Conservation (phyloP, 2,329 filamentous ascomycete genomes). For the Camptophora hylomeconis region DNA sequence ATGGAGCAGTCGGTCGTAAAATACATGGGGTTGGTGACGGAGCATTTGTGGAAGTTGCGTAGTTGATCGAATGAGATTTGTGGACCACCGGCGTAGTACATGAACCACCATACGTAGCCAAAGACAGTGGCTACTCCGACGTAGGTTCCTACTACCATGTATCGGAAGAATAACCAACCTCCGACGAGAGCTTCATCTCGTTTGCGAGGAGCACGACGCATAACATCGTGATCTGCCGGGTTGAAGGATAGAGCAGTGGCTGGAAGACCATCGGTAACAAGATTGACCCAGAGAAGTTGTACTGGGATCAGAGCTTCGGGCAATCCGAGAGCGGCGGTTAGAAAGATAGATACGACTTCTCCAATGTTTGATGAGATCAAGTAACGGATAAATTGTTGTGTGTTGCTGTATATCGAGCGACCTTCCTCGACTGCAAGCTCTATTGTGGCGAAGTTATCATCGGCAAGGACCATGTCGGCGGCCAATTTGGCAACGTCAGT, state of each 20-base stretch:
- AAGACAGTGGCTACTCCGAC: conserved; percentile 90
- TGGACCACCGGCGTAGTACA: conserved; percentile 82
- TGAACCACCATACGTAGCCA: conserved; percentile 99
- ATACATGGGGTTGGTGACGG: conserved; percentile 48
- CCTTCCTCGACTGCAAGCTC: conserved; percentile 93
- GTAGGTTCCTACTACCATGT: conserved; percentile 90
- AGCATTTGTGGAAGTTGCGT: conserved; percentile 88
- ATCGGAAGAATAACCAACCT: conserved; percentile 94
- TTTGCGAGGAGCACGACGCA: conserved; percentile 83
- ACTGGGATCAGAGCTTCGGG: conserved; percentile 94
- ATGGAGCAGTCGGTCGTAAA: conserved; percentile 58
- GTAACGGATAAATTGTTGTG: conserved; percentile 98
- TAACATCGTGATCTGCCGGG: conserved; percentile 94
- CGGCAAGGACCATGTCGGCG: conserved; percentile 94
- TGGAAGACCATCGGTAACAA: conserved; percentile 92
- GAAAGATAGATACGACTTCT: conserved; percentile 96
- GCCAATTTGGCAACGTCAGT: conserved; percentile 95
- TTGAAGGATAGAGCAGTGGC: conserved; percentile 97
- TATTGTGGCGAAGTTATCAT: conserved; percentile 98
- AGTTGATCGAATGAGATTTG: conserved; percentile 86
- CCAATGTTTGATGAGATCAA: conserved; percentile 98
- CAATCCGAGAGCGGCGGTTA: conserved; percentile 93
- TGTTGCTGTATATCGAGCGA: conserved; percentile 98
- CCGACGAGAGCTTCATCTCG: conserved; percentile 85
- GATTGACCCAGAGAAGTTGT: conserved; percentile 95